Evolutionary conservation across 768 basidiomycete species (phyloP).

Genomic region (Mycena pura): DNA sequence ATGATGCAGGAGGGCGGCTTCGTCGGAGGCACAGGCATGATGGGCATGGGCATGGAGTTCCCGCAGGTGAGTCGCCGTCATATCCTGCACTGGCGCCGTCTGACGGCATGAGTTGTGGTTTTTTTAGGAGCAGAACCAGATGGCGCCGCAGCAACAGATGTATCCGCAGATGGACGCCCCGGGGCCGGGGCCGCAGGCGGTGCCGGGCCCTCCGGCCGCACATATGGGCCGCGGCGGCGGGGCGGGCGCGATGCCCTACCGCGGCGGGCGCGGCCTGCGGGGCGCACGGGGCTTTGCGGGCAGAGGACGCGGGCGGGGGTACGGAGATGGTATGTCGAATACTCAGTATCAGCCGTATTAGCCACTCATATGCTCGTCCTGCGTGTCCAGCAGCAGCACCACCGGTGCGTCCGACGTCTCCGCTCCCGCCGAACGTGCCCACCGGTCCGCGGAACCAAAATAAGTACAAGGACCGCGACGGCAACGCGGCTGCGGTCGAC

Average conservation of each 20-base stretch:
- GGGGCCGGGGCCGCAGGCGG: conserved; percentile 26
- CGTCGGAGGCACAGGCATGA: conserved; percentile 56
- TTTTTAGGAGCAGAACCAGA: conserved; percentile 59
- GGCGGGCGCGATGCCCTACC: conserved; percentile 43
- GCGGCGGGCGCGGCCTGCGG: conserved; percentile 49
- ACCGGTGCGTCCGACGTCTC: conserved; percentile 80
- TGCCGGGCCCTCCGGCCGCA: conserved; percentile 42
- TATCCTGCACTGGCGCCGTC: conserved; percentile 25
- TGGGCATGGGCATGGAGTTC: conserved; percentile 80
- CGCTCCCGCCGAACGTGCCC: conserved; percentile 85
- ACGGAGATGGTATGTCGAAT: conserved; percentile 43
- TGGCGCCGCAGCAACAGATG: conserved; percentile 66
- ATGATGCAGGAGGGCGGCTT: conserved; percentile 60
- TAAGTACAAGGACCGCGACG: conserved; percentile 89
- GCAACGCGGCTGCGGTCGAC: conserved; percentile 84
- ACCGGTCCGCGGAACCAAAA: conserved; percentile 89
- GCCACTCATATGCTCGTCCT: conserved; percentile 14
- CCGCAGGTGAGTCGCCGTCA: conserved; percentile 67
- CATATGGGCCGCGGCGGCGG: no score
- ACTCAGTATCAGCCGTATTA: conserved; percentile 3
- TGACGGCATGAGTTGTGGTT: conserved; percentile 16
- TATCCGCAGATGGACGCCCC: conserved; percentile 68
- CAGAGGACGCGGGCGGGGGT: conserved; percentile 53
- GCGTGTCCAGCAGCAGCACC: conserved; percentile 46
- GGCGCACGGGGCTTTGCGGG: conserved; percentile 49